A percentile compares a stretch with the other conserved stretches of the same genome.
These are phyloP conservation scores for Crithidia brevicula DNA, from an alignment of 208 protist species.

Conservation along the genomic window DNA sequence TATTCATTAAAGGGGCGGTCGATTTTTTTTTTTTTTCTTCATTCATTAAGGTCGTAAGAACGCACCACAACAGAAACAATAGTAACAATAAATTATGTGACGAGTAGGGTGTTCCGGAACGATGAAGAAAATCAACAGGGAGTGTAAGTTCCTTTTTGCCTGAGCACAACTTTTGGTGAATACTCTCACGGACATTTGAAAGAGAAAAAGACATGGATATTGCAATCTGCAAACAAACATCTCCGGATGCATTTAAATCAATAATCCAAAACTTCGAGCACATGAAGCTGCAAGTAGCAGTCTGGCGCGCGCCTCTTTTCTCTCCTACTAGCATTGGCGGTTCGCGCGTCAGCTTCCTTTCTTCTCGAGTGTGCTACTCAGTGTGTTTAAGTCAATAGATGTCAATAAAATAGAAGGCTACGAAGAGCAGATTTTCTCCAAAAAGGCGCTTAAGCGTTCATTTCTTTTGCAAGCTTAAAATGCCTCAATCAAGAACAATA, in stretches of 20 bases:
- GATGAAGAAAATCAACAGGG: background rate
- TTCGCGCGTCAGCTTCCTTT: background rate
- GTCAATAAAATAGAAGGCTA: constrained; percentile 3
- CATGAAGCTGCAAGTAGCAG: background rate
- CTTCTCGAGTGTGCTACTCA: background rate
- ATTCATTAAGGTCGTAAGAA: background rate
- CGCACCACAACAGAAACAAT: constrained; percentile 3
- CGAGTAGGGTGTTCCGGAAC: constrained; percentile 10
- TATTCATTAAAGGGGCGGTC: no score
- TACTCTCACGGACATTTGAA: background rate
- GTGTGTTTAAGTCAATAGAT: background rate
- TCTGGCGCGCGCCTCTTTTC: background rate
- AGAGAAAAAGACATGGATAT: background rate
- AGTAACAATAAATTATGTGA: constrained; percentile 16
- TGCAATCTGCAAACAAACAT: background rate
- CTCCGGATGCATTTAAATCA: background rate
- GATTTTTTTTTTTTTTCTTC: background rate
- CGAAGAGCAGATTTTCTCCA: no score
- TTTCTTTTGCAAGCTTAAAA: background rate
- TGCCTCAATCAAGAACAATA: background rate
- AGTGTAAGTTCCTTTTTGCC: background rate
- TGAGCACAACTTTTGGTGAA: background rate
- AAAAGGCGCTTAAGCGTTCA: background rate
- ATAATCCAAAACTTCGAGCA: constrained; percentile 3
- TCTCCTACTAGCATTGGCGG: background rate